Conservation (phyloP, 2,329 filamentous ascomycete species). For the Cladosporium phlei region DNA sequence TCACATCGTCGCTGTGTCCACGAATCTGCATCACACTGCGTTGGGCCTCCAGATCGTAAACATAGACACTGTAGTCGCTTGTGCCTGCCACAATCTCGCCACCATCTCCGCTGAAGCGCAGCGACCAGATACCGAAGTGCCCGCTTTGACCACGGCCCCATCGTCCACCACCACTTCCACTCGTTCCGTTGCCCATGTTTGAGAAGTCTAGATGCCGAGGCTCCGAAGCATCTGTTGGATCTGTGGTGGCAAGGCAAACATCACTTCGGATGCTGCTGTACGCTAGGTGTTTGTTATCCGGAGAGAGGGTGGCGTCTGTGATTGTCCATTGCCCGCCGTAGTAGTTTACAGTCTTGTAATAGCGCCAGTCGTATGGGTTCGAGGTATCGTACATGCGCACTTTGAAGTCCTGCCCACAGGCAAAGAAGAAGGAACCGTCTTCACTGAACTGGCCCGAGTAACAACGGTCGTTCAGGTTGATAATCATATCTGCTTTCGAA, state of each 20-base stretch:
- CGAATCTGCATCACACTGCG: slow-evolving; percentile 67
- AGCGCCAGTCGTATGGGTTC: slow-evolving; percentile 90
- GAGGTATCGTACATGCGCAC: slow-evolving; percentile 97
- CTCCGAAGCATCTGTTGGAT: slow-evolving; percentile 74
- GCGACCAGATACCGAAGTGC: slow-evolving; percentile 63
- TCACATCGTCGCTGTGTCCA: slow-evolving; percentile 85
- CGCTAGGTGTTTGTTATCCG: slow-evolving; percentile 85
- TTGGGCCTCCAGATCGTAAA: slow-evolving; percentile 85
- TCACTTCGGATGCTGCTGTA: slow-evolving; percentile 83
- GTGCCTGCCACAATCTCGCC: slow-evolving; percentile 87
- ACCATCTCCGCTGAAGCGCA: slow-evolving; percentile 89
- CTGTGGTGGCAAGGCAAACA: slow-evolving; percentile 82
- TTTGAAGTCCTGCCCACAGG: slow-evolving; percentile 84
- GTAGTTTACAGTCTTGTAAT: slow-evolving; percentile 93
- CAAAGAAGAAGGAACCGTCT: slow-evolving; percentile 96
- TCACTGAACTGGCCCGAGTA: slow-evolving; percentile 97
- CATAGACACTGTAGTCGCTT: slow-evolving; percentile 70
- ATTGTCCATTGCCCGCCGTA: slow-evolving; percentile 92
- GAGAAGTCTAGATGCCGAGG: slow-evolving; percentile 74
- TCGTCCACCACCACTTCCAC: slow-evolving; percentile 29
- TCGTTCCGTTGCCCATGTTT: slow-evolving; percentile 40
- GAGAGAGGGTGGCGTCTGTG: slow-evolving; percentile 85
- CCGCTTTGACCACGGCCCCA: slow-evolving; percentile 26
- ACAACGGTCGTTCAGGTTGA: slow-evolving; percentile 79
- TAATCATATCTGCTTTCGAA: slow-evolving; percentile 74